These are phyloP conservation scores for Cadophora sp. DNA, from an alignment of 2,329 filamentous ascomycete species.

Conservation along the genomic window DNA sequence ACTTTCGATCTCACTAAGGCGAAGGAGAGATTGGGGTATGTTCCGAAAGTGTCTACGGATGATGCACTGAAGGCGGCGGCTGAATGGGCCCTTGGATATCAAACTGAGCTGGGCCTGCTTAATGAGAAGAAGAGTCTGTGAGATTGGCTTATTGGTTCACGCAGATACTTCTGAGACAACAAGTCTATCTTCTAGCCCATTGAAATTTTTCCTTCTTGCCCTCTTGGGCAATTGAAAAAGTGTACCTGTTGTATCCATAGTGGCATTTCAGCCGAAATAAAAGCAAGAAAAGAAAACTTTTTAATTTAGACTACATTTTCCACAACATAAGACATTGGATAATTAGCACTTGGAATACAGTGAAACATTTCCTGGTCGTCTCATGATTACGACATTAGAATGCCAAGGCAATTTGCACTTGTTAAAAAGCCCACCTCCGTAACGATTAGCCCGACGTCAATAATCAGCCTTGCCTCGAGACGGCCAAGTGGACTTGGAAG, in stretches of 20 bases:
- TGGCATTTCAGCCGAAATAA: no score
- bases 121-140: neutral
- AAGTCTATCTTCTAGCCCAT: neutral
- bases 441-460: no score
- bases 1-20: constrained; percentile 14
- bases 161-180: no score
- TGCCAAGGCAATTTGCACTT: neutral
- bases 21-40: constrained; percentile 14
- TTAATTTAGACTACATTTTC: no score
- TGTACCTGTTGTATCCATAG: no score
- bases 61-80: constrained; percentile 8
- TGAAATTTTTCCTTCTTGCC: neutral
- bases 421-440: neutral
- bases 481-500: no score
- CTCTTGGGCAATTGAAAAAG: neutral
- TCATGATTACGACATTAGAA: no score
- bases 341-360: no score
- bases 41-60: neutral
- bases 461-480: no score
- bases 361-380: no score
- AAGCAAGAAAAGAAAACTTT: no score
- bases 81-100: neutral
- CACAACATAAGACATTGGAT: no score
- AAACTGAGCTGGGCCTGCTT: neutral
- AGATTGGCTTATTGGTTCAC: neutral